Evolutionary conservation across 2,329 filamentous ascomycete species (phyloP), one percentile per base, ranked within the genome.

Genomic region (Ascochyta koolunga): DNA sequence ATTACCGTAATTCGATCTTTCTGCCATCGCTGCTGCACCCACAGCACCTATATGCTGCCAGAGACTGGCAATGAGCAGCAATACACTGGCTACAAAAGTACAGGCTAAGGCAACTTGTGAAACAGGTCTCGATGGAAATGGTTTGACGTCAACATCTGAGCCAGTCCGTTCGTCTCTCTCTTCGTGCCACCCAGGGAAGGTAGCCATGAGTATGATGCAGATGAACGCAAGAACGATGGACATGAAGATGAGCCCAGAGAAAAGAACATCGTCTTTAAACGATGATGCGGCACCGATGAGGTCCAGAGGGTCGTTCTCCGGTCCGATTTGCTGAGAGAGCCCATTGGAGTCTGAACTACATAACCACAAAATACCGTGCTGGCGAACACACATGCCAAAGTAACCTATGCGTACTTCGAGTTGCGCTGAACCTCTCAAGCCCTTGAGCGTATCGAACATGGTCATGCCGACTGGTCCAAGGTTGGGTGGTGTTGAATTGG

Each of bases 211-310:
- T 57, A 98, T 84, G 73, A 98, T 90, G 76, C 91, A 96, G 75
- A 98, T 83, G 78, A 98, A 98, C 64, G 93, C 91, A 70, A 99
- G 91, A 73, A 99, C 90, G 72, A 98, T 93, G 70, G 93, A 93
- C 71, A 99, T 93, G 80, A 99, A 98, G 89, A 99, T 87, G n/a
- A 99, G 80, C 71, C 98, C 98, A 6, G 95, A 95, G 73, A 99
- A 99, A 33, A 99, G 93, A 72, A 99, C 95, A 78, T 92, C 93
- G 76, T 98, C 92, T 77, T 97, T 97, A 80, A 98, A 98, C 61
- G 96, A 96, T 65, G 89, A 88, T n/a, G 95, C 93, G 48, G 99
- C 86, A 93, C 93, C 98, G 67, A 99, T 93, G 69, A 99, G 80
- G 76, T 99, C 98, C 71, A 99, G 81, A 25, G 95, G 95, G 78